Conservation (phyloP, 306 rosid genomes). For the Corylus americana region DNA sequence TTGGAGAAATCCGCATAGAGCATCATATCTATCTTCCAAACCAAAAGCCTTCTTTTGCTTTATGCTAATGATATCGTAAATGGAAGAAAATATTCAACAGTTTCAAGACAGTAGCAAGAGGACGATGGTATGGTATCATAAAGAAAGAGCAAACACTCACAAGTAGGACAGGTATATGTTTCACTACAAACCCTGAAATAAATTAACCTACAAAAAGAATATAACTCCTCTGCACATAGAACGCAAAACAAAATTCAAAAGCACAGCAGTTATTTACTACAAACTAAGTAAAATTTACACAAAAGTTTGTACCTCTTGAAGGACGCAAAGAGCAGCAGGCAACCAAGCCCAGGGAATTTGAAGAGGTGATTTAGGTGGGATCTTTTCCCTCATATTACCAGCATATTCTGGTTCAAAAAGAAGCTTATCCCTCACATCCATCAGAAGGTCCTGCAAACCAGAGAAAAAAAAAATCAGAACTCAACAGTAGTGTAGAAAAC, state of each 20-base stretch:
- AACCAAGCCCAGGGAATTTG: conserved; percentile 89
- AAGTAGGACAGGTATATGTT: conserved; percentile 15
- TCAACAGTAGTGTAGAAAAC: background rate
- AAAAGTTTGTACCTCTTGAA: conserved; percentile 74
- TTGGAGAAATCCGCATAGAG: conserved; percentile 21
- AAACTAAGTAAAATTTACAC: conserved; percentile 5
- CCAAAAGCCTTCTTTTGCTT: background rate
- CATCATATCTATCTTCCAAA: conserved; percentile 12
- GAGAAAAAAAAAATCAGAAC: conserved; percentile 5
- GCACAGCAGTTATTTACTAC: background rate
- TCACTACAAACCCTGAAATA: background rate
- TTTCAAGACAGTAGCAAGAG: background rate
- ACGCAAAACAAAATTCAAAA: background rate
- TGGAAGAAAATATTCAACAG: background rate
- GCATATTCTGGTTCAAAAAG: conserved; percentile 96
- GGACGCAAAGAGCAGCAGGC: conserved; percentile 91
- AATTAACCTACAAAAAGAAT: conserved; percentile 8
- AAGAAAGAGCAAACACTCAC: conserved; percentile 10
- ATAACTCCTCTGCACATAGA: background rate
- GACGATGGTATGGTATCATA: background rate
- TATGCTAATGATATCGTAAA: background rate
- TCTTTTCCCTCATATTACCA: conserved; percentile 73
- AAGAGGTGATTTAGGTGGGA: conserved; percentile 81
- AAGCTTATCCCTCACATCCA: conserved; percentile 96
- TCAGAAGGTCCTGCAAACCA: conserved; percentile 68